Evolutionary conservation across 441 rosid species (phyloP).

Genomic region (Croton laevigatus): DNA sequence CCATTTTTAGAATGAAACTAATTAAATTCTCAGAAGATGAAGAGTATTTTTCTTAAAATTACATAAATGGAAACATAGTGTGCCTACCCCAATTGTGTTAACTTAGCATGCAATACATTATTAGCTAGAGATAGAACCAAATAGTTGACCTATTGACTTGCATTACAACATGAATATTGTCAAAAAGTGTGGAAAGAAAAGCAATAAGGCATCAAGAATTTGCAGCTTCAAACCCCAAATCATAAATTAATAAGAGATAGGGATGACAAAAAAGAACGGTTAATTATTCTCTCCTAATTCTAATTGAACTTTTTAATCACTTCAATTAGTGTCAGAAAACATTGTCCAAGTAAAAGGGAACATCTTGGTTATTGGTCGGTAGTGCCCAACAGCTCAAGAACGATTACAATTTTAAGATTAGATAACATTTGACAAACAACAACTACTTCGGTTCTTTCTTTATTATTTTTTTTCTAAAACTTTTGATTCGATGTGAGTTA

Average conservation of each 20-base stretch:
- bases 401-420: neutral
- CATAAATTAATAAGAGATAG: constrained; percentile 18
- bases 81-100: constrained; percentile 30
- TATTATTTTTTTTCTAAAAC: neutral
- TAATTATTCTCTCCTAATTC: constrained; percentile 10
- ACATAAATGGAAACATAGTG: constrained; percentile 23
- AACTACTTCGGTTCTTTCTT: neutral
- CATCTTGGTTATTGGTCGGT: constrained; percentile 25
- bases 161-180: neutral
- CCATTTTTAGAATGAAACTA: neutral
- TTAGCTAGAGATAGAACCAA: neutral
- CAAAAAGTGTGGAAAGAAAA: constrained; percentile 19
- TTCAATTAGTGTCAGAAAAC: constrained; percentile 5
- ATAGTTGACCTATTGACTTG: constrained; percentile 26
- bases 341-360: constrained; percentile 26
- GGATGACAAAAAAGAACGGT: neutral
- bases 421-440: neutral
- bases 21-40: too few species aligned
- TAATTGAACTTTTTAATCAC: neutral
- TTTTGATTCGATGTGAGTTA: neutral
- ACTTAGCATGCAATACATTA: neutral
- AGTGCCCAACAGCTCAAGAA: constrained; percentile 26
- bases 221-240: neutral
- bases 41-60: neutral
- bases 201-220: neutral